Conservation (phyloP, 2,329 filamentous ascomycete genomes). For the Colletotrichum cuscutae region DNA sequence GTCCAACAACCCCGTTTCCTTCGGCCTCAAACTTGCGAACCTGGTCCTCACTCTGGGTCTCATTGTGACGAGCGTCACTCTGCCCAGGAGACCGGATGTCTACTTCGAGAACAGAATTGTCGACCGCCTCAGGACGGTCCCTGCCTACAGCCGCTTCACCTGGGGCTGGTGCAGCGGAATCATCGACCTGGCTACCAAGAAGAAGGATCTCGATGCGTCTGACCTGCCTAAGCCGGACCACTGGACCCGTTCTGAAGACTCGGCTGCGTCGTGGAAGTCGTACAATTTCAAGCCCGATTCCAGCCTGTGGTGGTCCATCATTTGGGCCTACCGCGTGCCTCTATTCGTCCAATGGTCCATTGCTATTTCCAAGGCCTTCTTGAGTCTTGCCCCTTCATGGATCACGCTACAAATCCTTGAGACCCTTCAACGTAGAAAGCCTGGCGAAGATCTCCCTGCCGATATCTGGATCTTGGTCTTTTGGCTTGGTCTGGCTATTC, state of each 20-base stretch:
- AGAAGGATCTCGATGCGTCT: slow-evolving; percentile 68
- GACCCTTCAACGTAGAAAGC: slow-evolving; percentile 67
- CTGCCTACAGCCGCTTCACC: slow-evolving; percentile 70
- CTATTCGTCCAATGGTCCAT: slow-evolving; percentile 70
- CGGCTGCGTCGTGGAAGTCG: slow-evolving; percentile 60
- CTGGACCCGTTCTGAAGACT: slow-evolving; percentile 60
- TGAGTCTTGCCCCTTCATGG: slow-evolving; percentile 78
- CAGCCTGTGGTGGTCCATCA: slow-evolving; percentile 68
- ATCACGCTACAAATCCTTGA: slow-evolving; percentile 73
- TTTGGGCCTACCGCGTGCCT: slow-evolving; percentile 65
- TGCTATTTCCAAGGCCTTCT: slow-evolving; percentile 61
- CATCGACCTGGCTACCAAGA: slow-evolving; percentile 64
- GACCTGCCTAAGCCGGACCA: slow-evolving; percentile 73
- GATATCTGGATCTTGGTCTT: slow-evolving; percentile 76
- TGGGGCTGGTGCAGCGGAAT: slow-evolving; percentile 72
- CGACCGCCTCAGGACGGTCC: slow-evolving; percentile 70
- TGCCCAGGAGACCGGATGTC: slow-evolving; percentile 76
- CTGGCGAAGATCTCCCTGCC: slow-evolving; percentile 55
- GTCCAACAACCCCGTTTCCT: slow-evolving; percentile 45
- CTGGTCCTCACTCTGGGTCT: slow-evolving; percentile 57
- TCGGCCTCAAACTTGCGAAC: slow-evolving; percentile 60
- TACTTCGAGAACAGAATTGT: slow-evolving; percentile 68
- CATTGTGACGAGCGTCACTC: slow-evolving; percentile 58
- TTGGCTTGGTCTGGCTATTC: slow-evolving; percentile 68
- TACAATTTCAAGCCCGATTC: slow-evolving; percentile 51